Percentiles rank a stretch among this genome's conserved stretches.
Conservation (phyloP, 2,329 filamentous ascomycete species). For the Hymenoscyphus albidus region DNA sequence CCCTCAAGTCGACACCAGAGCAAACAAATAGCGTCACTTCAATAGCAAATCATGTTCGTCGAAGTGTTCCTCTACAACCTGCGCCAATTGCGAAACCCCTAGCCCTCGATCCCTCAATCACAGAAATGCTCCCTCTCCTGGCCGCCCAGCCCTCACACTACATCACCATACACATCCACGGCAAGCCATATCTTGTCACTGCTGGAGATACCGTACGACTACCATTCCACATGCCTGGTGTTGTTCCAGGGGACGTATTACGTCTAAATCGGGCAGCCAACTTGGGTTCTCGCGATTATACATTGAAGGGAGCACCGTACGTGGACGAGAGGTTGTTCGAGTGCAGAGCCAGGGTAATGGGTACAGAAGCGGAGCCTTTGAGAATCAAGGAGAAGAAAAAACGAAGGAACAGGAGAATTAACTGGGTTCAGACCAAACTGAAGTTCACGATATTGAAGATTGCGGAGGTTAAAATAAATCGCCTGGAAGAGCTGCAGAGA, state of each 20-base stretch:
- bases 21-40: constrained; percentile 7
- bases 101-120: constrained; percentile 51
- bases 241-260: constrained; percentile 76
- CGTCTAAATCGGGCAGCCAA: constrained; percentile 80
- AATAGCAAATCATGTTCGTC: constrained; percentile 11
- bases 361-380: constrained; percentile 76
- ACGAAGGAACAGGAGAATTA: constrained; percentile 68
- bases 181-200: constrained; percentile 74
- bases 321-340: constrained; percentile 81
- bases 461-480: constrained; percentile 62
- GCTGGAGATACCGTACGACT: constrained; percentile 71
- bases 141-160: constrained; percentile 72
- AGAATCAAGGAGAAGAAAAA: constrained; percentile 78
- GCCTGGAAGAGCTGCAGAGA: constrained; percentile 39
- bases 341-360: constrained; percentile 80
- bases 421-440: constrained; percentile 84
- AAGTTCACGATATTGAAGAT: constrained; percentile 82
- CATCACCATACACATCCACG: constrained; percentile 76
- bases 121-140: constrained; percentile 65
- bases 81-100: constrained; percentile 28
- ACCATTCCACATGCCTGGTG: constrained; percentile 74
- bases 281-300: constrained; percentile 85
- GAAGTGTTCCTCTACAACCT: constrained; percentile 24
- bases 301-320: constrained; percentile 76
- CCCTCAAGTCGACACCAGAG: constrained; percentile 11